phyloP scores from a whole-genome alignment of 2,329 filamentous ascomycete genomes.

The Colletotrichum eleusines region DNA sequence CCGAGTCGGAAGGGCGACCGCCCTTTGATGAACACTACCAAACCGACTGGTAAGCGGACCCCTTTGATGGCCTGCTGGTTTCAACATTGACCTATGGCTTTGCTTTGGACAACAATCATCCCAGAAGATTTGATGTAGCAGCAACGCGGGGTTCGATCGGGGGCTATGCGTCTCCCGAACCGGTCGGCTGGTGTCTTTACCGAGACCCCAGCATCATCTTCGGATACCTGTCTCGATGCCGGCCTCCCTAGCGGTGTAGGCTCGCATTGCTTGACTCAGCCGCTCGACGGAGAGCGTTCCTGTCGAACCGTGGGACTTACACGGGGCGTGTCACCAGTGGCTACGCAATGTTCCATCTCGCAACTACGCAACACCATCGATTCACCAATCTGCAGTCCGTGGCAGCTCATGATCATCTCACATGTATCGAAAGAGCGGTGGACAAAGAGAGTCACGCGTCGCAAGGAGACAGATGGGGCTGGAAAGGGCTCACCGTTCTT shows the following conservation, averaged over 20 bases:
- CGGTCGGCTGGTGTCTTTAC: conserved; percentile 37
- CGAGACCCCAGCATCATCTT: conserved; percentile 28
- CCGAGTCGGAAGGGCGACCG: background rate
- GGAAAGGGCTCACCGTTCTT: conserved; percentile 36
- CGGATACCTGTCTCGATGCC: conserved; percentile 27
- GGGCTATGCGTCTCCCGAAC: conserved; percentile 30
- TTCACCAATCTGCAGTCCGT: conserved; percentile 30
- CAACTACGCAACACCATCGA: conserved; percentile 26
- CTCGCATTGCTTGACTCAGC: conserved; percentile 32
- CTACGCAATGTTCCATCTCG: background rate
- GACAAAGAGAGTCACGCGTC: conserved; percentile 23
- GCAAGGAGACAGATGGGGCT: conserved; percentile 19
- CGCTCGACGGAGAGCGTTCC: conserved; percentile 36
- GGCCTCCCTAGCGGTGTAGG: conserved; percentile 39
- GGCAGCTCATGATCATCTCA: conserved; percentile 38
- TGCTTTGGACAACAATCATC: background rate
- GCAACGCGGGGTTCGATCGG: conserved; percentile 28
- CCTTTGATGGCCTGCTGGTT: background rate
- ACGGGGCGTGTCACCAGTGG: conserved; percentile 38
- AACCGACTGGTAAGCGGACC: background rate
- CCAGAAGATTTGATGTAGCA: conserved; percentile 21
- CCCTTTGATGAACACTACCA: background rate
- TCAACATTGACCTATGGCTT: background rate
- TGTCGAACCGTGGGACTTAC: conserved; percentile 33
- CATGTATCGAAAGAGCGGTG: conserved; percentile 40